Percentiles rank a stretch among this genome's conserved stretches.
These are phyloP conservation scores for Lomentospora prolificans DNA, from an alignment of 2,329 filamentous ascomycete genomes.

Conservation along the genomic window DNA sequence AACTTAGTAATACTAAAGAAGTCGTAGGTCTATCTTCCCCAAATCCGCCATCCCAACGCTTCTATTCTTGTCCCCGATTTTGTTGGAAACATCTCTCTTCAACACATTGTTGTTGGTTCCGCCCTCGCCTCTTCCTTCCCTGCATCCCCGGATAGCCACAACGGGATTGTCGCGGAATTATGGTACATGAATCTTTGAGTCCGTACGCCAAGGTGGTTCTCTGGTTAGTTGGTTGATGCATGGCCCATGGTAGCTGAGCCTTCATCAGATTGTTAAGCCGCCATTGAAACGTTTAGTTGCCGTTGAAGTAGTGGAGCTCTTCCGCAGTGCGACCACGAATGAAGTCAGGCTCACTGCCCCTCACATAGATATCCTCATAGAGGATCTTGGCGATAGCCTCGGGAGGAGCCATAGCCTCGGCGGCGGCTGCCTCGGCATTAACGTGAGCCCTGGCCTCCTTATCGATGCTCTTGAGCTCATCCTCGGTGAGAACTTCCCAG, in stretches of 20 bases:
- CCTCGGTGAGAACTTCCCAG: slow-evolving; percentile 84
- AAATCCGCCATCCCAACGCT: background rate
- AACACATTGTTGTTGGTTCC: background rate
- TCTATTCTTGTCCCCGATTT: background rate
- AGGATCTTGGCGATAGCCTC: slow-evolving; percentile 73
- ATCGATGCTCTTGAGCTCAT: slow-evolving; percentile 92
- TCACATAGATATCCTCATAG: slow-evolving; percentile 93
- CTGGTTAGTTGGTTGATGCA: background rate
- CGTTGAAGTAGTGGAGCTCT: slow-evolving; percentile 87
- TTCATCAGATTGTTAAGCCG: background rate
- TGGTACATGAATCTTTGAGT: background rate
- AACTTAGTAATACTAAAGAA: background rate
- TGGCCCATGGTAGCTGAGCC: background rate
- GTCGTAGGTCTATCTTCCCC: background rate
- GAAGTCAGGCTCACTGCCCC: slow-evolving; percentile 77
- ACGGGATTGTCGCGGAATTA: background rate
- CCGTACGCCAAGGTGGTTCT: background rate
- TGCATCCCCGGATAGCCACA: background rate
- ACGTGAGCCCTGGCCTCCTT: slow-evolving; percentile 82
- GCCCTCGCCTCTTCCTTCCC: background rate
- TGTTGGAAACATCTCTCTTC: background rate
- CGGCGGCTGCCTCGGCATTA: slow-evolving; percentile 79
- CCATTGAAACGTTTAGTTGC: slow-evolving; percentile 14
- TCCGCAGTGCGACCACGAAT: slow-evolving; percentile 80
- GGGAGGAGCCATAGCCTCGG: slow-evolving; percentile 78